Evolutionary conservation across 2,329 filamentous ascomycete species (phyloP).

Genomic region (Neofusicoccum ribis): DNA sequence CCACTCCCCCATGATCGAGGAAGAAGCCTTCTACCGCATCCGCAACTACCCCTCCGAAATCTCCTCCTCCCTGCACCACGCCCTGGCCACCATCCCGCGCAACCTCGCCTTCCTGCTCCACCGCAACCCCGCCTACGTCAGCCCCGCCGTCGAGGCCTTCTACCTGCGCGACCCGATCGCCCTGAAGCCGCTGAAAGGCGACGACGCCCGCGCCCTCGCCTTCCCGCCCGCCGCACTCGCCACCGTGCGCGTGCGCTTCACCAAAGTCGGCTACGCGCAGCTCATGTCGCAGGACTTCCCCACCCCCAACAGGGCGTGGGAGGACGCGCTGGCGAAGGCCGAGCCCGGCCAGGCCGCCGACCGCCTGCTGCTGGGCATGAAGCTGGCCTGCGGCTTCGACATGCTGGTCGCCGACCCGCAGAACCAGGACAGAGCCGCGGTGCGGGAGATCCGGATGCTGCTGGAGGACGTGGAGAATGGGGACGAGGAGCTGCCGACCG

Average conservation of each 20-base stretch:
- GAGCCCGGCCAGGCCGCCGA: constrained; percentile 34
- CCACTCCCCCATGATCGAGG: constrained; percentile 71
- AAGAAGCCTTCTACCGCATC: constrained; percentile 20
- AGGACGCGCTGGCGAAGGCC: constrained; percentile 38
- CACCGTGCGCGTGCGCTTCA: constrained; percentile 76
- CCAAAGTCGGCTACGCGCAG: constrained; percentile 87
- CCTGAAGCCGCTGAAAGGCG: constrained; percentile 64
- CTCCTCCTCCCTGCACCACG: constrained; percentile 71
- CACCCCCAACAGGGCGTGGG: constrained; percentile 58
- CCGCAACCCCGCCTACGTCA: constrained; percentile 70
- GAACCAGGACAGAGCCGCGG: constrained; percentile 66
- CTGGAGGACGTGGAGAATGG: constrained; percentile 75
- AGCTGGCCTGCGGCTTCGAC: constrained; percentile 85
- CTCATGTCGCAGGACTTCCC: constrained; percentile 81
- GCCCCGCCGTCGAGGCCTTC: constrained; percentile 85
- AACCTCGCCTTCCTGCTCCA: constrained; percentile 80
- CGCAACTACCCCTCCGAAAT: constrained; percentile 54
- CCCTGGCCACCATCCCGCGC: constrained; percentile 73
- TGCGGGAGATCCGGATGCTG: constrained; percentile 74
- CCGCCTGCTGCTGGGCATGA: constrained; percentile 75
- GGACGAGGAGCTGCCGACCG: constrained; percentile 67
- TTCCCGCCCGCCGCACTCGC: constrained; percentile 82
- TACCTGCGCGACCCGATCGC: constrained; percentile 83
- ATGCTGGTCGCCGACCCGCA: constrained; percentile 73
- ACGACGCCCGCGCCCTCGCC: constrained; percentile 53